Base-by-base conservation (phyloP, 2,329 filamentous ascomycete genomes). In the Bipolaris victoriae region DNA sequence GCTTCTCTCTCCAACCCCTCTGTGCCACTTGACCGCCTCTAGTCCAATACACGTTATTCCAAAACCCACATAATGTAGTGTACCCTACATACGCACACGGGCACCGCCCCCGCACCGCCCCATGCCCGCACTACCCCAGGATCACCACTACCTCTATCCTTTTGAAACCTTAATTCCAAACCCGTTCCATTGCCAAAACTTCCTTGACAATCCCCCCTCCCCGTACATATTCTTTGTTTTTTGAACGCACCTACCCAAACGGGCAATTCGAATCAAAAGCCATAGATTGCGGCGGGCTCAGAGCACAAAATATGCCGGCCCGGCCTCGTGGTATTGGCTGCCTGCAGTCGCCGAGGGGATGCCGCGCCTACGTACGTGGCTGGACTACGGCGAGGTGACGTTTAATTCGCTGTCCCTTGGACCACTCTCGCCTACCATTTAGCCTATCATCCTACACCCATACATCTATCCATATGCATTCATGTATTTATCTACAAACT, bases 281-380 rank as follows among this genome's bases (percentile, higher is more conserved):
- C 52, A 52, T 62, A 15, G 59, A 60, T 62, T 22, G 39, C 59
- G 46, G 59, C 59, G 59, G 59, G 52, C 57, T 46, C 59, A 36
- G 47, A 41, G 36, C 48, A 49, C 33, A 31, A 60, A 36, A 60
- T 52, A 49, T 54, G 49, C 59, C 59, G 59, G 55, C 39, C 55
- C 55, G 55, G 47, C 39, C 43, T 48, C 43, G 40, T 44, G 47
- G 44, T 35, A 57, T 54, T 54, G 55, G 55, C 22, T 39, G 45
- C 45, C 15, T 31, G 52, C 5, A 31, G 16, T 6, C 41, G 49
- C 54, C 54, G 49, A 57, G 33, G 35, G 35, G 15, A 57, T 57
- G 54, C 54, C 49, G 54, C 41, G 29, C 31, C 37, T 51, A 57
- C 49, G 49, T 48, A 41, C 36, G 43, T 57, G 54, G 54, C 54